Evolutionary conservation across 306 rosid genomes (phyloP), one percentile per base, ranked within the genome.

Genomic region (Begonia masoniana): DNA sequence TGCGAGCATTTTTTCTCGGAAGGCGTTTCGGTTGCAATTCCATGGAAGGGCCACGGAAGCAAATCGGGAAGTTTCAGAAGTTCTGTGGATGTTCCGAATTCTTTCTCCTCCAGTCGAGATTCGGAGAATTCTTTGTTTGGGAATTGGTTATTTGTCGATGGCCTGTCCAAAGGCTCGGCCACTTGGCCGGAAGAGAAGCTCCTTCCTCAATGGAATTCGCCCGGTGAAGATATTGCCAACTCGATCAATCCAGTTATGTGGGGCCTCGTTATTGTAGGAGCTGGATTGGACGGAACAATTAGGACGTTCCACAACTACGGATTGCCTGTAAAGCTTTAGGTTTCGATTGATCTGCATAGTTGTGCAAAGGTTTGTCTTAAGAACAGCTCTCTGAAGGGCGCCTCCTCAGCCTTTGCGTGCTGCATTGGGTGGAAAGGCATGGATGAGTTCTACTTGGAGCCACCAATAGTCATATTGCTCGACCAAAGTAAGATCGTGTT

Each of bases 221-320:
- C 76, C 15, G 53, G 53, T 52, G 36, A 54, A 13, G 77, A 62
- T 31, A 31, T 31, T 3, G 0, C 39, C 8, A 31, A 31, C 39
- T 31, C 39, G 1, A 31, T 31, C 39, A 50, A 26, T 68, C 39
- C 39, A 31, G 88, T 83, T 56, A 67, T 82, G 42, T 86, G 94
- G 96, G 96, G 94, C 23, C 72, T 77, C 15, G 77, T 79, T 39
- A 72, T 91, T 51, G 88, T 83, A 13, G 62, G 91, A 2, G 94
- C 86, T 5, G 80, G 84, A 63, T 70, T 56, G 46, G 92, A 91
- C 69, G 96, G 96, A 62, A 78, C 67, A 51, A 83, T 91, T 56
- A 78, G 70, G 54, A 91, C 94, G 47, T 78, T 82, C 69, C 92
- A 86, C 68, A 91, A 91, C 76, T 91, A 81, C 51, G 94, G 97